Evolutionary conservation across 495 filamentous ascomycete genomes (phyloP).

Genomic region (Xylaria grammica): DNA sequence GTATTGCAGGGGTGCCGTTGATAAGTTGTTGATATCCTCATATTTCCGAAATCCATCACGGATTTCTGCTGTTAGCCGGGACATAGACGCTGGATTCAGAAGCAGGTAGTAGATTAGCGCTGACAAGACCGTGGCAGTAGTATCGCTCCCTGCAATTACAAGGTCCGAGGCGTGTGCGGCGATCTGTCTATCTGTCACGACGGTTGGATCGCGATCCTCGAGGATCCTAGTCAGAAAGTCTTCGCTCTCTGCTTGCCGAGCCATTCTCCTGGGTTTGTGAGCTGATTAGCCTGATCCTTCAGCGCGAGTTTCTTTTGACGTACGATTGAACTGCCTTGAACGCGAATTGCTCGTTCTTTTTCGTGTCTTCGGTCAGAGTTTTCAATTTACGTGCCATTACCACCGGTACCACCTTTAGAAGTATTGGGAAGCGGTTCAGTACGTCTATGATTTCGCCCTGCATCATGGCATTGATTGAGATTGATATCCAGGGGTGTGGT

Average conservation of each 20-base stretch:
- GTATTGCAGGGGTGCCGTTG: background rate
- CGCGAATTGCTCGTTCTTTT: background rate
- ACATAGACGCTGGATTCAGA: background rate
- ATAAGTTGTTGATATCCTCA: background rate
- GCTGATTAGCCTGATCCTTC: no score
- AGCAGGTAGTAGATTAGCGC: no score
- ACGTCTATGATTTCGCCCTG: background rate
- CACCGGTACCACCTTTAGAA: background rate
- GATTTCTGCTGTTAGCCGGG: background rate
- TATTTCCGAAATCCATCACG: background rate
- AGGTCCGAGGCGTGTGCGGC: constrained; percentile 13
- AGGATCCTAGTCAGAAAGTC: constrained; percentile 10
- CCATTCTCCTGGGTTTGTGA: no score
- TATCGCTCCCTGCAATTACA: constrained; percentile 4
- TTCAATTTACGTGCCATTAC: background rate
- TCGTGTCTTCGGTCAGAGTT: background rate
- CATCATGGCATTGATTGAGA: background rate
- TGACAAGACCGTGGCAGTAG: no score
- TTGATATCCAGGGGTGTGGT: background rate
- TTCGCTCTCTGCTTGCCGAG: no score
- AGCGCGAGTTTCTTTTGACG: no score
- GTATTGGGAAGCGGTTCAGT: background rate
- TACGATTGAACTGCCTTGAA: background rate
- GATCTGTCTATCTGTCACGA: background rate
- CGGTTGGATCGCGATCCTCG: background rate